Evolutionary conservation across 768 basidiomycete genomes (phyloP).

Genomic region (Phaeotremella fagi): DNA sequence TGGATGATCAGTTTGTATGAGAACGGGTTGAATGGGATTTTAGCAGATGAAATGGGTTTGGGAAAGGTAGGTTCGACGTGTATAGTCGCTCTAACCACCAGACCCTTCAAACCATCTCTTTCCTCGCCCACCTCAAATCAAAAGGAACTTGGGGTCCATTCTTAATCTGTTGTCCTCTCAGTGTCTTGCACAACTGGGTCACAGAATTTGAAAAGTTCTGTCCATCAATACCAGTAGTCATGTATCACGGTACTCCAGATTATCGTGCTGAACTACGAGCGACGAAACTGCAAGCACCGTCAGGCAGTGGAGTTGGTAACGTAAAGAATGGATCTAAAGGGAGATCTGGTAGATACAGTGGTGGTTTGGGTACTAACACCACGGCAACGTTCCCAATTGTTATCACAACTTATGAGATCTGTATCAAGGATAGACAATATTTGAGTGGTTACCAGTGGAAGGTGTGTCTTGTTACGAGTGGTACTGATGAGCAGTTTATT

Average conservation of each 20-base stretch:
- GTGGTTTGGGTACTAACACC: conserved; percentile 31
- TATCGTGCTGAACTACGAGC: conserved; percentile 74
- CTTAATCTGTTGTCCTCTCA: conserved; percentile 85
- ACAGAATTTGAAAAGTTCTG: conserved; percentile 81
- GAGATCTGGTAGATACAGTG: conserved; percentile 17
- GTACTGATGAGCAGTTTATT: conserved; percentile 67
- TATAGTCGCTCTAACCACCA: conserved; percentile 41
- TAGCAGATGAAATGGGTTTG: conserved; percentile 93
- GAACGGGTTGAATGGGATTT: conserved; percentile 52
- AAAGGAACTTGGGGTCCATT: conserved; percentile 68
- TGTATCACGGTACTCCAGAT: conserved; percentile 81
- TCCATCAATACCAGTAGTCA: conserved; percentile 62
- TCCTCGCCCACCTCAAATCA: conserved; percentile 82
- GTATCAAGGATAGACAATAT: conserved; percentile 72
- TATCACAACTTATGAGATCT: conserved; percentile 87
- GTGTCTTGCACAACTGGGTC: conserved; percentile 87
- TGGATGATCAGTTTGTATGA: conserved; percentile 89
- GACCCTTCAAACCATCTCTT: conserved; percentile 93
- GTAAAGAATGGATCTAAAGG: conserved; percentile 30
- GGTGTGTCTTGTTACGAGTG: conserved; percentile 4
- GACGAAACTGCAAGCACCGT: conserved; percentile 55
- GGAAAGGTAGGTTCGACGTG: conserved; percentile 53
- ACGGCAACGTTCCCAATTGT: conserved; percentile 66
- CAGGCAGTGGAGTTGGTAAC: conserved; percentile 27
- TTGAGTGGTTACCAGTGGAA: conserved; percentile 59